These are phyloP conservation scores for Penicillium sclerotiorum DNA, from an alignment of 2,329 filamentous ascomycete genomes.

Conservation along the genomic window DNA sequence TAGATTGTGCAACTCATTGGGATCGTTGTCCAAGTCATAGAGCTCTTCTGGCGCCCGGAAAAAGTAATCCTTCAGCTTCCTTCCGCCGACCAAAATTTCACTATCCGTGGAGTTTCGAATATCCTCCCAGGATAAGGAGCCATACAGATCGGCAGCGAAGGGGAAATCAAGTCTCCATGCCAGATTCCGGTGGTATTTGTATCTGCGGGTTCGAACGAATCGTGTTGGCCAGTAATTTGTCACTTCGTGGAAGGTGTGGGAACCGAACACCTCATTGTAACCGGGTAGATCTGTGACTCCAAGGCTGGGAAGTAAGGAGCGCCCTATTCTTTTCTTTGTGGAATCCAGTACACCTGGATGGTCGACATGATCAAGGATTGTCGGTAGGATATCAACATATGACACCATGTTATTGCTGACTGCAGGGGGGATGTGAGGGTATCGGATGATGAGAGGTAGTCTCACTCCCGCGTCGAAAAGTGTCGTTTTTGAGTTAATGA, in stretches of 20 bases:
- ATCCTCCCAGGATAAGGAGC: slow-evolving; percentile 47
- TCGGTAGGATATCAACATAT: slow-evolving; percentile 52
- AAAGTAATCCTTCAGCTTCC: slow-evolving; percentile 48
- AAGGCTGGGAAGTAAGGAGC: slow-evolving; percentile 45
- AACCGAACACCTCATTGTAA: slow-evolving; percentile 48
- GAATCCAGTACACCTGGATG: slow-evolving; percentile 9
- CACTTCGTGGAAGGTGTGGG: slow-evolving; percentile 56
- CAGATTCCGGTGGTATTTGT: slow-evolving; percentile 57
- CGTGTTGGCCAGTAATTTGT: slow-evolving; percentile 57
- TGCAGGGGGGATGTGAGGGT: slow-evolving; percentile 30
- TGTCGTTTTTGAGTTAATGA: slow-evolving; percentile 56
- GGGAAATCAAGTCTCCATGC: slow-evolving; percentile 55
- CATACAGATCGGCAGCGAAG: slow-evolving; percentile 52
- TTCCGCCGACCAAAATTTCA: slow-evolving; percentile 41
- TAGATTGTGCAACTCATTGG: slow-evolving; percentile 51
- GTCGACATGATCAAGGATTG: slow-evolving; percentile 46
- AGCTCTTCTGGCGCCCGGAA: slow-evolving; percentile 50
- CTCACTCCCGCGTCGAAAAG: slow-evolving; percentile 53
- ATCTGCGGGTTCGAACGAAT: slow-evolving; percentile 46
- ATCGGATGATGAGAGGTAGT: slow-evolving; percentile 47
- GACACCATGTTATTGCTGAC: slow-evolving; percentile 51
- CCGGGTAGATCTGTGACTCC: slow-evolving; percentile 19
- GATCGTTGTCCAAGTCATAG: slow-evolving; percentile 51
- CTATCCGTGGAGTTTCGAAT: slow-evolving; percentile 41
- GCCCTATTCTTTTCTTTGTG: slow-evolving; percentile 29